Conservation (phyloP, 2,329 filamentous ascomycete species). For the Aureobasidium vineae region DNA sequence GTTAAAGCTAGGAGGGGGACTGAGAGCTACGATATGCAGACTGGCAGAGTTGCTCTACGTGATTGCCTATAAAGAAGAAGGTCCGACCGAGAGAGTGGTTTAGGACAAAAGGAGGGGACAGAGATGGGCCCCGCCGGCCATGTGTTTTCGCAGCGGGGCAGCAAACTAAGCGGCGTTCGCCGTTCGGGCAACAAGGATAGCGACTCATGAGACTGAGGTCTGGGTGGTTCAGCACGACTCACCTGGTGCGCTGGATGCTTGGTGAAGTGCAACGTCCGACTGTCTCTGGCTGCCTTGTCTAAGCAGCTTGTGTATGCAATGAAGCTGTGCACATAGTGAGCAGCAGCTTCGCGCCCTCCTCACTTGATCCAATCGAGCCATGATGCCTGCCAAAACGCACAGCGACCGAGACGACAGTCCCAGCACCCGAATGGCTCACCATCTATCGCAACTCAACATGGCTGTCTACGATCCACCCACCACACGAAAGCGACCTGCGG, state of each 20-base stretch:
- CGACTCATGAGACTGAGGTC: neutral
- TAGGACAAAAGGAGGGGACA: neutral
- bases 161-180: neutral
- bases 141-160: neutral
- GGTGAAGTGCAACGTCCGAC: conserved; percentile 1
- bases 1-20: neutral
- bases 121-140: conserved; percentile 11
- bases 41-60: neutral
- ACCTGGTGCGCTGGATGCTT: neutral
- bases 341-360: neutral
- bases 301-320: conserved; percentile 7
- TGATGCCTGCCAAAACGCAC: neutral
- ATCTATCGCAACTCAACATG: conserved; percentile 1
- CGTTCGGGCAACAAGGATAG: neutral
- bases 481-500: conserved; percentile 9
- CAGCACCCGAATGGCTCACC: neutral
- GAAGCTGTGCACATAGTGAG: conserved; percentile 8
- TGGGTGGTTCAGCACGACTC: neutral
- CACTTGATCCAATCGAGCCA: neutral
- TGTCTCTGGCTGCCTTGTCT: conserved; percentile 14
- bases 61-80: neutral
- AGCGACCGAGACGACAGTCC: conserved; percentile 14
- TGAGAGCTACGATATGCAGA: neutral
- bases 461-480: neutral
- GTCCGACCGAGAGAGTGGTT: neutral